Percentiles rank a stretch among this genome's conserved stretches.
phyloP scores from a whole-genome alignment of 1,284 basidiomycete genomes.

The Heterobasidion occidentale region DNA sequence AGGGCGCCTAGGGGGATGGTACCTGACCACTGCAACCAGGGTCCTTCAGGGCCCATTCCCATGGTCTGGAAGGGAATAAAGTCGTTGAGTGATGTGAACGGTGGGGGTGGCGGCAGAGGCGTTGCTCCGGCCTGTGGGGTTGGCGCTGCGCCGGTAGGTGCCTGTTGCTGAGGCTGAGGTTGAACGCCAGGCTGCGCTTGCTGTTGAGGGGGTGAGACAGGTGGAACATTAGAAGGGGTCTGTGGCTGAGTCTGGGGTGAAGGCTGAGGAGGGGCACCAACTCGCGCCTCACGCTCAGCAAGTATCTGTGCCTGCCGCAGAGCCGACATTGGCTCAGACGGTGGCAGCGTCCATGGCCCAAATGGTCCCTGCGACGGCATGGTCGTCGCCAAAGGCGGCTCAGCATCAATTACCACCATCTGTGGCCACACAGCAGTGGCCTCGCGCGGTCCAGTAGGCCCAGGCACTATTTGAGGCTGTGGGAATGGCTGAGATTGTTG shows the following conservation, averaged over 20 bases:
- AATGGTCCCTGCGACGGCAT: no score
- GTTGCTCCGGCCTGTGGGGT: neutral
- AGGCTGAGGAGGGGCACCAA: no score
- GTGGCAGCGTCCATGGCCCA: no score
- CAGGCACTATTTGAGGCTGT: no score
- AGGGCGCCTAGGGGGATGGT: neutral
- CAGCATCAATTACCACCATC: no score
- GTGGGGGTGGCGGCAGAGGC: constrained; percentile 1
- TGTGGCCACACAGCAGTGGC: no score
- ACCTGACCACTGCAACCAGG: neutral
- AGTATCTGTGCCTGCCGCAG: no score
- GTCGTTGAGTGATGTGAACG: neutral
- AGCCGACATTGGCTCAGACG: no score
- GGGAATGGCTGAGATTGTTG: no score
- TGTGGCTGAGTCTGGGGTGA: neutral
- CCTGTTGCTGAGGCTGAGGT: neutral
- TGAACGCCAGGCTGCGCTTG: constrained; percentile 1
- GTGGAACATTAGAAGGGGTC: neutral
- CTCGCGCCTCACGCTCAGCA: no score
- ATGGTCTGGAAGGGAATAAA: neutral
- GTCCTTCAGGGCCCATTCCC: neutral
- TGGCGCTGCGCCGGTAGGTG: neutral
- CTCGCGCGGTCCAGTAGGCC: no score
- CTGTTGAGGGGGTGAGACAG: neutral
- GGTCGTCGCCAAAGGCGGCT: no score